These are phyloP conservation scores for Colletotrichum sp. DNA, from an alignment of 2,329 filamentous ascomycete genomes.

Conservation along the genomic window DNA sequence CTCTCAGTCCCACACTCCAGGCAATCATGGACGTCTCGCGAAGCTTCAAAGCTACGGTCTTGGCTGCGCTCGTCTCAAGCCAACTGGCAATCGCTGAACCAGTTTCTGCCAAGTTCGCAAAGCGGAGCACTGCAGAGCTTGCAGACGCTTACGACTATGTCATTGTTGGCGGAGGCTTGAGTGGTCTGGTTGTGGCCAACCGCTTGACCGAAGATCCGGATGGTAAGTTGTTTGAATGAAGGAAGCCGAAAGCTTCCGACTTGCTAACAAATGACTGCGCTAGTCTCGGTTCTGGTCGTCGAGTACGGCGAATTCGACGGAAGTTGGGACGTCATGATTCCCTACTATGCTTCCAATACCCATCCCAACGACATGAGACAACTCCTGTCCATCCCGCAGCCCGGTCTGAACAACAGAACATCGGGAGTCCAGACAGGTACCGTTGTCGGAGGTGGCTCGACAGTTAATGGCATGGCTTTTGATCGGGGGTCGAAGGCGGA, in stretches of 20 bases:
- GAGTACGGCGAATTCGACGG: constrained; percentile 24
- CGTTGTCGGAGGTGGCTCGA: constrained; percentile 29
- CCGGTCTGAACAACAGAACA: constrained; percentile 28
- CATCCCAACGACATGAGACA: constrained; percentile 28
- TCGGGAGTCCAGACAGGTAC: constrained; percentile 32
- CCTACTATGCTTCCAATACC: constrained; percentile 21
- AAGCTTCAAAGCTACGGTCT: background rate
- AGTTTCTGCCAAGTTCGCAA: background rate
- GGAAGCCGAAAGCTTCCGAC: background rate
- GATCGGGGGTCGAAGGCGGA: constrained; percentile 45
- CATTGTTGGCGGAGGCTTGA: constrained; percentile 40
- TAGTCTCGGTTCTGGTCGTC: constrained; percentile 32
- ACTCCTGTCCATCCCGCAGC: constrained; percentile 32
- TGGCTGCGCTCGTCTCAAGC: background rate
- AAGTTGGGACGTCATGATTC: constrained; percentile 8
- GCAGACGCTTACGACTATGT: constrained; percentile 38
- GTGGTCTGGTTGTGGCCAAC: constrained; percentile 40
- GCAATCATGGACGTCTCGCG: background rate
- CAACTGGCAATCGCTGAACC: background rate
- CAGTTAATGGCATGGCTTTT: constrained; percentile 45
- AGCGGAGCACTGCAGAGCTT: background rate
- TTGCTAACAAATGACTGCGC: background rate
- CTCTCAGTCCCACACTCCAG: background rate
- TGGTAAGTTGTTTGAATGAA: background rate
- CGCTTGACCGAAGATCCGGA: constrained; percentile 37